Percentiles rank a stretch among this genome's conserved stretches.
phyloP scores from a whole-genome alignment of 169 alveolate genomes.

The Eimeria sp. region DNA sequence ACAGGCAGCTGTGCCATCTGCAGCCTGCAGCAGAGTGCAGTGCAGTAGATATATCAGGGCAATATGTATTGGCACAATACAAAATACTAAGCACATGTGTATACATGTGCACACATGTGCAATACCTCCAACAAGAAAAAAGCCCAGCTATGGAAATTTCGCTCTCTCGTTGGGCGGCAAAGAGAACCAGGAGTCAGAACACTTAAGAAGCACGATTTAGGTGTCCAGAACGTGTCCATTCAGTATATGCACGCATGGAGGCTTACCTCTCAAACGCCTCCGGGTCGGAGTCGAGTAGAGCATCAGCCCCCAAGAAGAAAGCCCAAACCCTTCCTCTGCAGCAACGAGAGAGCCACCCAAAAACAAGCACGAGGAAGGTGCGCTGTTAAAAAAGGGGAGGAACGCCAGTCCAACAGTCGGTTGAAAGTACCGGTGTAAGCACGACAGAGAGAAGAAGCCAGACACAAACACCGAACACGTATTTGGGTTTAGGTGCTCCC shows the following conservation, averaged over 20 bases:
- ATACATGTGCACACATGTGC: too few relatives aligned
- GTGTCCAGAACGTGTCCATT: too few relatives aligned
- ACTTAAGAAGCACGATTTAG: neutral
- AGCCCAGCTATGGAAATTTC: neutral
- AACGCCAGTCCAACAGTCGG: too few relatives aligned
- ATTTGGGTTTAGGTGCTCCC: neutral
- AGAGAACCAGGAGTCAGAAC: neutral
- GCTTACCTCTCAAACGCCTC: constrained; percentile 37
- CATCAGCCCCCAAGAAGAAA: neutral
- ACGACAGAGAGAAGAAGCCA: neutral
- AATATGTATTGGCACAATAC: neutral
- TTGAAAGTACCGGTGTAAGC: neutral
- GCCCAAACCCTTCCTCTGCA: constrained; percentile 57
- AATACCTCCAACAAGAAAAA: too few relatives aligned
- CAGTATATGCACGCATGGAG: neutral
- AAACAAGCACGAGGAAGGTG: too few relatives aligned
- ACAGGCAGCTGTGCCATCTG: constrained; percentile 86
- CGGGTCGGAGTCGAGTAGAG: constrained; percentile 36
- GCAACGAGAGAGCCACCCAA: neutral
- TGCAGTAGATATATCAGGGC: neutral
- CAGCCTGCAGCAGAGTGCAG: constrained; percentile 77
- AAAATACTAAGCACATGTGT: too few relatives aligned
- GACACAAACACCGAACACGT: neutral
- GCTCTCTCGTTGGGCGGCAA: neutral
- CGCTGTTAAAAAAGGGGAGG: neutral